Evolutionary conservation across 2,329 filamentous ascomycete species (phyloP), one percentile per base, ranked within the genome.

Genomic region (Fusarium aywerte): DNA sequence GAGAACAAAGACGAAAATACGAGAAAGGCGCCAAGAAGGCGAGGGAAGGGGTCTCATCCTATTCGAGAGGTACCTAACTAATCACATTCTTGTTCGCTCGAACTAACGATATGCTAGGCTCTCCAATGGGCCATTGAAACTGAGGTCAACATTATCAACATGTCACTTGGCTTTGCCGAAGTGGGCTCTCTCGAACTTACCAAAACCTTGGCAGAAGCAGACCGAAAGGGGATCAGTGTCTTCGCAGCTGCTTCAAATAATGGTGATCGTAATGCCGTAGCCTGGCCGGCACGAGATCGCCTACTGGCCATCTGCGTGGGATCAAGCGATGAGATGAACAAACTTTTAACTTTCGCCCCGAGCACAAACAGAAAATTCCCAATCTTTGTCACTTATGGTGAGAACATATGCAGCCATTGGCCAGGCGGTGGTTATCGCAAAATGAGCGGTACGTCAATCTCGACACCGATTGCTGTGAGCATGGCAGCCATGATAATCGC

Each of bases 401-500:
- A 62, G 13, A 31, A 65, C 12, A 54, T 65, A 35, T 52, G 12
- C 2, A 66, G 54, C 16, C 62, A 65, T 33, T 65, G 62, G 62
- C 49, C 53, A 7, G 62, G 59, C 4, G 58, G 58, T 4, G 59
- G 50, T 3, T 63, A 51, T 27, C 59, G 62, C 18, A 49, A 33
- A 13, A 64, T 63, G 62, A 64, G 39, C 25, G 62, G 53, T 15
- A 63, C 59, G 13, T 63, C 59, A 8, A 45, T 66, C 13, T 59
- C 59, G 7, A 66, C 62, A 16, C 59, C 59, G 11, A 60, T 64
- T 10, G 60, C 63, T 16, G 63, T 60, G 2, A 50, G 59, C 18
- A 66, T 64, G 60, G 47, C 55, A 5, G 63, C 60, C 20, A 66
- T 66, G 35, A 60, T 66, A 18, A 50, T 65, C 7, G 59, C 63